Evolutionary conservation across 192 early-diverging fungal genomes (phyloP), one percentile per base, ranked within the genome.

Genomic region (Coemansia sp.): DNA sequence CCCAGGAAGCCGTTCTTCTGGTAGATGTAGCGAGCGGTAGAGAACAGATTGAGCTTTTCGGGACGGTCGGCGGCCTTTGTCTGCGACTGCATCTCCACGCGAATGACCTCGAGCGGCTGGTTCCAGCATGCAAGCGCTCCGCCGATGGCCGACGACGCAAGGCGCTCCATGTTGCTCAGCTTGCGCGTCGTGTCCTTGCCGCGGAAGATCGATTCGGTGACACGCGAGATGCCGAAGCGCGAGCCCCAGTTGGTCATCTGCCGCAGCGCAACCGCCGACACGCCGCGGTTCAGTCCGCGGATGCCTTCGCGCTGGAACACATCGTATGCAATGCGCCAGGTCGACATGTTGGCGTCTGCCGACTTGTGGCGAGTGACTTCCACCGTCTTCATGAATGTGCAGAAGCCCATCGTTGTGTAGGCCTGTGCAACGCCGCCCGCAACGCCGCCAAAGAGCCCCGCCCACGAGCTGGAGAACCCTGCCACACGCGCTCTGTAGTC

Each of bases 161-260:
- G 65, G 32, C 84, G 79, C 69, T 85, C 84, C 16, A 42, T 39
- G 41, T 63, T 79, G 4, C 70, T 62, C n/a, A 82, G 76, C 64
- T 90, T 90, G 58, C 86, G 85, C 43, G 91, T 90, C 9, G 65
- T 68, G 61, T 90, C 91, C 76, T 89, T 85, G 61, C 86, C 87
- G 56, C 71, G 73, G 72, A 85, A 73, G 15, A 85, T 43, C 8
- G 75, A 73, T 62, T 94, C 90, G 41, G 90, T 87, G 41, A 88
- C 81, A 50, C 92, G 90, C 13, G 92, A 85, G 49, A 94, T 89
- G 63, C 92, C 96, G 54, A 99, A 90, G 43, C 97, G 90, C 39
- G 93, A 95, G n/a, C 94, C 97, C 97, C 97, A 99, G 86, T 99
- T 99, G 54, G 97, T 99, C 76, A 92, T 92, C 76, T 99, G 97